Percentiles rank a stretch among this genome's conserved stretches.
Evolutionary conservation across 257 asterid genomes (phyloP).

Genomic region (Primulina eburnea): DNA sequence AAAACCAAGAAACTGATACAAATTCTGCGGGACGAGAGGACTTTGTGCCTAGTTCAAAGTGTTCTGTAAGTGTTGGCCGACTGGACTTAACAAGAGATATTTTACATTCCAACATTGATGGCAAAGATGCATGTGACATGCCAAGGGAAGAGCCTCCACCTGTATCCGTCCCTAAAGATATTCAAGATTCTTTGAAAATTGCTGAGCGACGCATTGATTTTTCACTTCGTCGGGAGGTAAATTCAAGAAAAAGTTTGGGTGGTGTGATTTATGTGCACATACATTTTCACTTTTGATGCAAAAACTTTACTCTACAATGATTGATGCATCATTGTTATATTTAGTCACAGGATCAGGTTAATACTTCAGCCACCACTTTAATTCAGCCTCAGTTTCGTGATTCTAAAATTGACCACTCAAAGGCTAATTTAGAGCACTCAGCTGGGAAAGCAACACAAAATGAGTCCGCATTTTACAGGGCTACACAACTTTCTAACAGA

Average conservation of each 20-base stretch:
- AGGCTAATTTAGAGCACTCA: constrained; percentile 28
- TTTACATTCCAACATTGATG: constrained; percentile 25
- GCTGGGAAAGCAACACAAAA: constrained; percentile 31
- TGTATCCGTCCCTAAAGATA: constrained; percentile 28
- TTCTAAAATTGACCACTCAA: constrained; percentile 27
- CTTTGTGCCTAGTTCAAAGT: constrained; percentile 23
- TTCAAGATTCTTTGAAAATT: constrained; percentile 22
- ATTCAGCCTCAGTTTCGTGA: constrained; percentile 23
- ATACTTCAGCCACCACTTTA: constrained; percentile 28
- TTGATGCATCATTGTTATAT: constrained; percentile 13
- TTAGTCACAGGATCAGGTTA: constrained; percentile 36
- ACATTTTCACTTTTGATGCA: constrained; percentile 5
- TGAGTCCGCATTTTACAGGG: constrained; percentile 28
- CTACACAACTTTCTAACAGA: constrained; percentile 66
- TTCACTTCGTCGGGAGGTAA: constrained; percentile 34
- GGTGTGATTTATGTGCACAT: neutral
- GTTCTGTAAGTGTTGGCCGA: constrained; percentile 19
- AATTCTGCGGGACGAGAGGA: constrained; percentile 28
- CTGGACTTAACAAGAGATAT: constrained; percentile 28
- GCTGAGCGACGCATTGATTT: constrained; percentile 25
- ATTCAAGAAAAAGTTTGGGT: constrained; percentile 7
- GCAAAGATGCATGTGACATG: constrained; percentile 27
- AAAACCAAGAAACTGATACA: constrained; percentile 32
- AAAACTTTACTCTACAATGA: constrained; percentile 13
- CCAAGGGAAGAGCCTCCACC: constrained; percentile 33